phyloP scores from a whole-genome alignment of 169 alveolate genomes.

The Pseudocohnilembus persalinus region DNA sequence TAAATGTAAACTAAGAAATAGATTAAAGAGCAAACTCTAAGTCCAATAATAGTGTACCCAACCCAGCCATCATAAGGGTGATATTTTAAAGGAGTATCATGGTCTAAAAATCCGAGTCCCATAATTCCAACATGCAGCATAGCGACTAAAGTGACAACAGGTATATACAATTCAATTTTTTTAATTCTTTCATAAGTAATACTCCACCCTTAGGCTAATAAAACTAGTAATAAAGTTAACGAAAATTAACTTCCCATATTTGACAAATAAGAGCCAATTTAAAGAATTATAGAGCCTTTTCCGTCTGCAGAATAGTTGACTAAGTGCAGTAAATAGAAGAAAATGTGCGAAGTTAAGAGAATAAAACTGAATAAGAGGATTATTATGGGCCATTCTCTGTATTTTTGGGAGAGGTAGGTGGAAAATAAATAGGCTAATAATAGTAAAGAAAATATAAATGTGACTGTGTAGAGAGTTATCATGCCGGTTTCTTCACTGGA shows the following conservation, averaged over 20 bases:
- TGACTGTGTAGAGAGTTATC: not conserved
- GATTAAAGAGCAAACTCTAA: constrained; percentile 10
- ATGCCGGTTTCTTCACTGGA: constrained; percentile 29
- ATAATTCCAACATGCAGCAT: constrained; percentile 7
- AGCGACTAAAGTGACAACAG: constrained; percentile 10
- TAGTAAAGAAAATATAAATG: not conserved
- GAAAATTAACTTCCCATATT: constrained; percentile 4
- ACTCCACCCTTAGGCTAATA: constrained; percentile 24
- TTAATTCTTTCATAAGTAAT: constrained; percentile 4
- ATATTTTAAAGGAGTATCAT: constrained; percentile 3
- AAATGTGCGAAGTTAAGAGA: constrained; percentile 3
- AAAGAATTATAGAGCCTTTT: constrained; percentile 8
- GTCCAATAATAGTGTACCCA: constrained; percentile 4
- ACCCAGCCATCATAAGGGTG: constrained; percentile 16
- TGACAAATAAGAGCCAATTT: not conserved
- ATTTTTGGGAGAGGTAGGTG: too few relatives aligned
- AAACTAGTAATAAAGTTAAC: constrained; percentile 2
- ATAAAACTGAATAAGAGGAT: not conserved
- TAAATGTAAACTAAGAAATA: constrained; percentile 8
- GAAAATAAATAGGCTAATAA: not conserved
- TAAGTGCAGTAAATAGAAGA: constrained; percentile 15
- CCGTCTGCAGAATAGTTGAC: constrained; percentile 11
- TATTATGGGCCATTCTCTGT: constrained; percentile 16
- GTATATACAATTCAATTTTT: constrained; percentile 13
- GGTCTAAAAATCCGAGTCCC: constrained; percentile 9